A percentile compares a stretch with the other conserved stretches of the same genome.
phyloP scores from a whole-genome alignment of 768 basidiomycete genomes.

The Rubroboletus pulcherrimus region DNA sequence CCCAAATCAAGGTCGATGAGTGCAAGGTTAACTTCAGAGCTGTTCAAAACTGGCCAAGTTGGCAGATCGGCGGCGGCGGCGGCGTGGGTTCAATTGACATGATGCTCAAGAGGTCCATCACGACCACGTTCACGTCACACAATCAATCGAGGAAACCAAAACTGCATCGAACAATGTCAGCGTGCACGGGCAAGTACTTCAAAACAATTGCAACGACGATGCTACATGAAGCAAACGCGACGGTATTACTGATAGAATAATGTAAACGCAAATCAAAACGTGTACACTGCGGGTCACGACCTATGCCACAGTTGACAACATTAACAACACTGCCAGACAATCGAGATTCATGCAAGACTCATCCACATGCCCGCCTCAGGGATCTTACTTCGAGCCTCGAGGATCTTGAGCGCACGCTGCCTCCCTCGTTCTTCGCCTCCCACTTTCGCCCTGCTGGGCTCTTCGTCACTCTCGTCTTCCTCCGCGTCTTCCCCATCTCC shows the following conservation, averaged over 20 bases:
- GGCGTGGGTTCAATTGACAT: no score
- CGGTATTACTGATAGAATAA: slow-evolving; percentile 33
- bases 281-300: slow-evolving; percentile 4
- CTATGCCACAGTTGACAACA: slow-evolving; percentile 10
- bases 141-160: neutral
- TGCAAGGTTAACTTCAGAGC: no score
- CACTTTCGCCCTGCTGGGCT: slow-evolving; percentile 16
- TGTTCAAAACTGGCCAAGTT: no score
- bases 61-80: no score
- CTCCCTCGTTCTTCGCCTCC: slow-evolving; percentile 44
- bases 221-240: slow-evolving; percentile 29
- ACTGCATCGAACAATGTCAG: slow-evolving; percentile 8
- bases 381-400: slow-evolving; percentile 63
- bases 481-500: slow-evolving; percentile 51
- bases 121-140: neutral
- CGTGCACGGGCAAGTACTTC: slow-evolving; percentile 12
- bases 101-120: no score
- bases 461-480: slow-evolving; percentile 31
- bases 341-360: slow-evolving; percentile 53
- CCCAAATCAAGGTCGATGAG: no score
- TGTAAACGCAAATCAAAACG: slow-evolving; percentile 17
- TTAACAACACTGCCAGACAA: neutral
- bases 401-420: slow-evolving; percentile 60
- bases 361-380: slow-evolving; percentile 79
- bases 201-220: slow-evolving; percentile 24